Evolutionary conservation across 352 stramenopile species (phyloP), one percentile per base, ranked within the genome.

Genomic region (Globisporangium barbulae): DNA sequence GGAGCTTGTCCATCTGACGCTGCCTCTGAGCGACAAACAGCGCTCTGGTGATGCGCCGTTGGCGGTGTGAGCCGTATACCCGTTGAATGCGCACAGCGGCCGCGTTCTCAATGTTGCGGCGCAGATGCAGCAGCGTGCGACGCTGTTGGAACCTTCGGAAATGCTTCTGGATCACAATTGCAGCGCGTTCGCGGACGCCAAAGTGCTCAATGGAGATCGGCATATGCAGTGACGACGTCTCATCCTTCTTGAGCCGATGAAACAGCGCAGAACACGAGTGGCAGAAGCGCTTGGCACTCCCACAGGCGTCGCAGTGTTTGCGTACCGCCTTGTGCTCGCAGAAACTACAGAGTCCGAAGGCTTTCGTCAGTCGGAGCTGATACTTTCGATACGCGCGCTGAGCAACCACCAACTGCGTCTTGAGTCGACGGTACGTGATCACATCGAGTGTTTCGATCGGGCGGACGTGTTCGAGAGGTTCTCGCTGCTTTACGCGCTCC

Each of bases 311-410:
- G 37, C 83, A 92, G 39, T 78, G 72, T 28, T 59, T 54, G 3
- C 75, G 72, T 0, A 78, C 58, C 5, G 82, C 78, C 9, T 71
- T 65, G 9, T 68, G 67, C 6, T 74, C 56, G 45, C 83, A 92
- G 21, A 85, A 64, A 0, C 44, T 49, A 47, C 83, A 92, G 22
- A 68, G 19, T 1, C 78, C 79, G 31, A 79, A 79, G 0, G 48
- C 42, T 0, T 15, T 28, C 1, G 4, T 13, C 49, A 74, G 60
- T 0, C 67, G 68, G 1, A 8, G n/a, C 48, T 88, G 79, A 25
- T 76, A 77, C 21, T 58, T 48, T 1, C 70, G 76, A 42, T 82
- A 89, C 5, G 69, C 61, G 1, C 70, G 76, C 47, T 89, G 79
- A 0, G 76, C 65, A 8, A 42, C 50, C 7, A 68, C 57, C 10